Conservation (phyloP, 305 asterid species). For the Fraxinus angustifolia region DNA sequence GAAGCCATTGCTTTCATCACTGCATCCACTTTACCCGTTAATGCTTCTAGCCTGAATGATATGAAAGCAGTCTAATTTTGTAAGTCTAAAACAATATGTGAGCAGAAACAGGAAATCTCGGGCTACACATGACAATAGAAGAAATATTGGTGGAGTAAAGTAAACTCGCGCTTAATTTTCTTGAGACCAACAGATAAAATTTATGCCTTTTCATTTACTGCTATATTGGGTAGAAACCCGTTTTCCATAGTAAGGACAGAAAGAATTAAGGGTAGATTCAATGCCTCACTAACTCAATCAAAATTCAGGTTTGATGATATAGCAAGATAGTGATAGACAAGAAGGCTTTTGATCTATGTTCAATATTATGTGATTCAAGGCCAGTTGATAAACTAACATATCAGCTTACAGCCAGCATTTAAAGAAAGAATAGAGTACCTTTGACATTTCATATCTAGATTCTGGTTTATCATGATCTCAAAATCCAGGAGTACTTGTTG, state of each 20-base stretch:
- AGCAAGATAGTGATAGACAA: neutral
- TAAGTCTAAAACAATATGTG: neutral
- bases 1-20: constrained; percentile 33
- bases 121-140: neutral
- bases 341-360: neutral
- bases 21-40: constrained; percentile 38
- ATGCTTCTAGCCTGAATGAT: constrained; percentile 45
- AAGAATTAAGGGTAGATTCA: neutral
- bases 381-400: neutral
- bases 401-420: neutral
- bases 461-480: constrained; percentile 34
- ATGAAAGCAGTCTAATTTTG: neutral
- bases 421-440: constrained; percentile 40
- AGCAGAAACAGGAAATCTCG: neutral
- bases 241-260: neutral
- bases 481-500: constrained; percentile 32
- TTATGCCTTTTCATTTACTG: neutral
- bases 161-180: neutral
- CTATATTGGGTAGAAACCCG: neutral
- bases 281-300: neutral
- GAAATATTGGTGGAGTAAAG: neutral
- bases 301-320: neutral
- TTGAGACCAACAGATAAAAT: neutral
- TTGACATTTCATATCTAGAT: constrained; percentile 41
- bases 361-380: neutral